These are phyloP conservation scores for Yarrowia hollandica DNA, from an alignment of 805 yeast species.

Conservation along the genomic window DNA sequence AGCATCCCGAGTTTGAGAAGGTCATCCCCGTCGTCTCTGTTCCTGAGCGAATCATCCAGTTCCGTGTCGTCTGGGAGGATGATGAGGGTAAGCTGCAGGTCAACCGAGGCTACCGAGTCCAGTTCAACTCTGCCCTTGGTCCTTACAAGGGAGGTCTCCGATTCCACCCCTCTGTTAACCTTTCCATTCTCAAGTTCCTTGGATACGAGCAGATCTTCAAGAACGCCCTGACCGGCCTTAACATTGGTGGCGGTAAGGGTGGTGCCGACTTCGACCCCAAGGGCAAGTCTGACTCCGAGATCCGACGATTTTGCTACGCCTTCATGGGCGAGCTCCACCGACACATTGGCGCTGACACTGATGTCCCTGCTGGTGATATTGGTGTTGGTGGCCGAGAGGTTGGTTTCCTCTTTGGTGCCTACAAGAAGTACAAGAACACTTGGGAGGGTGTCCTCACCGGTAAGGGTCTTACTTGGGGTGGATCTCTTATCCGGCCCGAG, in stretches of 20 bases:
- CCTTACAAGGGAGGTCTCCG: slow-evolving; percentile 99
- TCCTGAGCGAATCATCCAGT: slow-evolving; percentile 95
- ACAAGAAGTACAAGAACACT: slow-evolving; percentile 84
- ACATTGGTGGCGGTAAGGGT: slow-evolving; percentile 99
- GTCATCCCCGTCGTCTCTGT: slow-evolving; percentile 87
- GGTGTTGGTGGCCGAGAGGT: slow-evolving; percentile 97
- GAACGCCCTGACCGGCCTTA: slow-evolving; percentile 94
- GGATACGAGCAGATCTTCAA: slow-evolving; percentile 99
- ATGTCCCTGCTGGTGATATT: slow-evolving; percentile 99
- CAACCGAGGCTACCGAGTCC: slow-evolving; percentile 97
- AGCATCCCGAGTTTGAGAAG: slow-evolving; percentile 86
- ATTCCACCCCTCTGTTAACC: slow-evolving; percentile 95
- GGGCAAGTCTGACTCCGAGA: slow-evolving; percentile 89
- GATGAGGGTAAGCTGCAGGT: slow-evolving; percentile 90
- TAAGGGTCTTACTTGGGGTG: slow-evolving; percentile 98
- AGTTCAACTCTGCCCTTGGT: slow-evolving; percentile 96
- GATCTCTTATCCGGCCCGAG: slow-evolving; percentile 97
- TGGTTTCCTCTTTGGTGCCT: slow-evolving; percentile 95
- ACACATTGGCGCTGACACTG: slow-evolving; percentile 96
- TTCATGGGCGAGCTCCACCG: slow-evolving; percentile 95
- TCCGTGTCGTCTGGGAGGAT: slow-evolving; percentile 98
- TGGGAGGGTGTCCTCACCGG: slow-evolving; percentile 98
- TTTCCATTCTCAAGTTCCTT: slow-evolving; percentile 90
- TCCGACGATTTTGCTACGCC: slow-evolving; percentile 93
- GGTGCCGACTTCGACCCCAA: slow-evolving; percentile 98